Percentiles rank a stretch among this genome's conserved stretches.
Conservation (phyloP, 768 basidiomycete species). For the Panaeolus papilionaceus region DNA sequence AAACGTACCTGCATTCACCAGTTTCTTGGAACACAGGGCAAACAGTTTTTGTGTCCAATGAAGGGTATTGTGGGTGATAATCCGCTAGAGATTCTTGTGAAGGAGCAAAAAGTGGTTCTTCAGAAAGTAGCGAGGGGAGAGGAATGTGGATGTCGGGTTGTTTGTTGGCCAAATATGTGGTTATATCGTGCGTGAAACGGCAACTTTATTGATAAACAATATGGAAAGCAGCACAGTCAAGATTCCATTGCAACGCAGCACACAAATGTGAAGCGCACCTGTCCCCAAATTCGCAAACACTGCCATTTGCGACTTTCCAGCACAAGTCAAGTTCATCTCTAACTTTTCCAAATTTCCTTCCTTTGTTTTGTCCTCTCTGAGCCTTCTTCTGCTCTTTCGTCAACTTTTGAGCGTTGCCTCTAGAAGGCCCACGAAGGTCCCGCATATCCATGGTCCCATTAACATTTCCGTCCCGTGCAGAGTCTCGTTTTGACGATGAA, state of each 20-base stretch:
- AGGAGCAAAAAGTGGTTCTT: constrained; percentile 57
- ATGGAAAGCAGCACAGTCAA: not conserved
- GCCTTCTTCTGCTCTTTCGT: constrained; percentile 76
- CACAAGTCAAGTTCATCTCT: constrained; percentile 86
- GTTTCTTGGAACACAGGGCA: constrained; percentile 75
- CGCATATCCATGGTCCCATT: constrained; percentile 24
- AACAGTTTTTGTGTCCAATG: constrained; percentile 50
- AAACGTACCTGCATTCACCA: constrained; percentile 70
- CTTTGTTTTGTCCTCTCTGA: constrained; percentile 83
- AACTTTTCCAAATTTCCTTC: constrained; percentile 76
- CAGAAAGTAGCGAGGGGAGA: constrained; percentile 45
- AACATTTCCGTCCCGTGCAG: constrained; percentile 27
- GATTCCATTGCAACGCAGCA: not conserved
- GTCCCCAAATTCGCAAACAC: constrained; percentile 69
- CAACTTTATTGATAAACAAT: constrained; percentile 53
- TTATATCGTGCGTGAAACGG: constrained; percentile 79
- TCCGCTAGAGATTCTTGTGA: constrained; percentile 32
- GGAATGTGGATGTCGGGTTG: constrained; percentile 74
- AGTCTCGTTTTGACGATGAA: constrained; percentile 31
- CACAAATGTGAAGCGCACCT: not conserved
- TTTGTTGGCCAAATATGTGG: constrained; percentile 78
- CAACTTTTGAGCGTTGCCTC: constrained; percentile 35
- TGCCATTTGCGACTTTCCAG: constrained; percentile 76
- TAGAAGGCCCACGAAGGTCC: constrained; percentile 29
- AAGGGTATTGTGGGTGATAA: constrained; percentile 40